Conservation (phyloP, 768 basidiomycete species). For the Termitomyces sp. region DNA sequence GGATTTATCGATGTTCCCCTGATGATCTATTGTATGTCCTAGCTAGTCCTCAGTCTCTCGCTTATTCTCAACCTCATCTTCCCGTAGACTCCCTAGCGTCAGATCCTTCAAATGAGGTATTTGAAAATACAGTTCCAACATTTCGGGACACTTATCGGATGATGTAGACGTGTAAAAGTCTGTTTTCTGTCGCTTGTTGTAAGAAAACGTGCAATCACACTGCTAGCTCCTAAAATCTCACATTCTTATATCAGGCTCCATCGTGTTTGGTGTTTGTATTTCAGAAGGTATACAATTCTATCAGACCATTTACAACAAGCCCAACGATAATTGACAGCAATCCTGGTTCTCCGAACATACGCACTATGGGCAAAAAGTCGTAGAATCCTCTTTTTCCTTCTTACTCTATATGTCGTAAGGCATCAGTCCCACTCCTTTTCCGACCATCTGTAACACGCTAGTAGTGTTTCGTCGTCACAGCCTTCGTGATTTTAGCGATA, state of each 20-base stretch:
- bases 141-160: not conserved
- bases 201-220: not conserved
- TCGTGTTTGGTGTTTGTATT: conserved; percentile 1
- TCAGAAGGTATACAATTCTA: conserved; percentile 6
- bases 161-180: not conserved
- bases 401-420: conserved; percentile 6
- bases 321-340: not conserved
- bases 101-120: not conserved
- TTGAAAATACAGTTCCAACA: not conserved
- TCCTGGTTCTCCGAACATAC: conserved; percentile 15
- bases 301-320: not conserved
- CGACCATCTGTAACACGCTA: not conserved
- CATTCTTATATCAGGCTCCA: not conserved
- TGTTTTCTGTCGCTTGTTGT: conserved; percentile 4
- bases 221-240: not conserved
- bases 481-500: not conserved
- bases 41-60: not conserved
- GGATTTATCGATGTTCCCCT: conserved; percentile 19
- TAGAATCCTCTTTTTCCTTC: conserved; percentile 2
- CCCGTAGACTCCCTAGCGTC: not conserved
- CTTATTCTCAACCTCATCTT: not conserved
- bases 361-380: conserved; percentile 13
- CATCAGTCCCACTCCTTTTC: not conserved
- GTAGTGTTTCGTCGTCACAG: conserved; percentile 2
- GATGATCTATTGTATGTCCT: conserved; percentile 14